Conservation (phyloP, 495 filamentous ascomycete species). For the Hapsidospora chrysogenum region DNA sequence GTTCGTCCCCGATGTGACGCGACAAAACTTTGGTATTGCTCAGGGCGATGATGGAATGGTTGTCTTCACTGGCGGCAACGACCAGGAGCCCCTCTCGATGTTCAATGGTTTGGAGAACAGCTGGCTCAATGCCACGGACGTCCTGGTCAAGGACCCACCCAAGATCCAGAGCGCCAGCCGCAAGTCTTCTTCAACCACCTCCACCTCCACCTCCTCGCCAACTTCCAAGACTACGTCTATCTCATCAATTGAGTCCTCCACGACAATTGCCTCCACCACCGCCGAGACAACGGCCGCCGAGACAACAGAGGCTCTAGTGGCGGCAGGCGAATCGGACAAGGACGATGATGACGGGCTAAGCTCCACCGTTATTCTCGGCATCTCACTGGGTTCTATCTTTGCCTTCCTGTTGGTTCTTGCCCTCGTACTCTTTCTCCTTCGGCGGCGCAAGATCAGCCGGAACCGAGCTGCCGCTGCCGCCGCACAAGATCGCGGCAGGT, state of each 20-base stretch:
- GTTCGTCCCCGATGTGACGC: conserved; percentile 43
- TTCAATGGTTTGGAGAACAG: conserved; percentile 65
- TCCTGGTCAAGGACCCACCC: conserved; percentile 35
- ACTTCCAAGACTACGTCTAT: conserved; percentile 16
- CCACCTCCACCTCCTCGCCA: conserved; percentile 23
- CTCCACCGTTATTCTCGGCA: conserved; percentile 46
- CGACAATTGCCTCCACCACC: conserved; percentile 15
- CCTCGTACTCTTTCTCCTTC: conserved; percentile 48
- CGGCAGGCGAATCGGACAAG: not conserved
- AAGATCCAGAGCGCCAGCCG: conserved; percentile 18
- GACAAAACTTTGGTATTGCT: conserved; percentile 29
- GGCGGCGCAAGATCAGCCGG: conserved; percentile 32
- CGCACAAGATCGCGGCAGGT: not conserved
- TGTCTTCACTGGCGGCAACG: conserved; percentile 61
- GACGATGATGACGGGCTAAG: conserved; percentile 3
- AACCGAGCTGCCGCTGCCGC: conserved; percentile 16
- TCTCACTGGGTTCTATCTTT: conserved; percentile 61
- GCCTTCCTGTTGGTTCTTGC: conserved; percentile 55
- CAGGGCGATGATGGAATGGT: conserved; percentile 41
- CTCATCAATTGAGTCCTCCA: conserved; percentile 16
- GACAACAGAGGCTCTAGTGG: not conserved
- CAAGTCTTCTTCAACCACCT: conserved; percentile 11
- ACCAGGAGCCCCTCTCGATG: conserved; percentile 48
- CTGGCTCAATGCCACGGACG: conserved; percentile 61
- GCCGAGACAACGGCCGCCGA: conserved; percentile 1